Evolutionary conservation across 441 rosid genomes (phyloP).

Genomic region (Eutrema salsugineum): DNA sequence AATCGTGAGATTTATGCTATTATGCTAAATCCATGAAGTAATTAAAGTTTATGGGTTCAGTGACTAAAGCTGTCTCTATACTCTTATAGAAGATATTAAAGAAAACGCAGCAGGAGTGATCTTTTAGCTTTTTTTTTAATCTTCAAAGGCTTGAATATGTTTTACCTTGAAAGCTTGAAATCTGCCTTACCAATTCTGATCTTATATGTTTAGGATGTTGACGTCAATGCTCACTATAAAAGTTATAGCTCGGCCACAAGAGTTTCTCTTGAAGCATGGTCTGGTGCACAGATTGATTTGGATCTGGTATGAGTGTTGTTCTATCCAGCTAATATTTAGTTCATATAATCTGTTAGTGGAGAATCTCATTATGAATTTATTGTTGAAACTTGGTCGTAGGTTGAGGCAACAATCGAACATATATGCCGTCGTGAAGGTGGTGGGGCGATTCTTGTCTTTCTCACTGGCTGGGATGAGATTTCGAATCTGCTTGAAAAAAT

Average conservation of each 20-base stretch:
- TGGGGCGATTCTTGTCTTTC: constrained; percentile 95
- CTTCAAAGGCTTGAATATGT: neutral
- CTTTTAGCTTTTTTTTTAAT: constrained; percentile 9
- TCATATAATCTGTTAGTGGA: neutral
- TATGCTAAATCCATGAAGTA: no score
- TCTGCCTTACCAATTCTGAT: constrained; percentile 4
- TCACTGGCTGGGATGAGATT: constrained; percentile 97
- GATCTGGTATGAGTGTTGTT: constrained; percentile 55
- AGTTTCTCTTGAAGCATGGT: constrained; percentile 87
- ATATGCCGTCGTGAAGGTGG: constrained; percentile 75
- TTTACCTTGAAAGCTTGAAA: neutral
- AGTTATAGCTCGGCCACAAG: constrained; percentile 63
- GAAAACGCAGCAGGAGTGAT: neutral
- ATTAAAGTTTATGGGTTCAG: neutral
- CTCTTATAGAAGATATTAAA: neutral
- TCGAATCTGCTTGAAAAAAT: constrained; percentile 77
- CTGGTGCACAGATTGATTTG: constrained; percentile 79
- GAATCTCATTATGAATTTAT: neutral
- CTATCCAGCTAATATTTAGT: neutral
- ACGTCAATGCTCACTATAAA: constrained; percentile 67
- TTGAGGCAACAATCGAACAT: constrained; percentile 69
- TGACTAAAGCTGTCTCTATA: neutral
- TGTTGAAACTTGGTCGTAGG: constrained; percentile 44
- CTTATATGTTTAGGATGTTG: constrained; percentile 56
- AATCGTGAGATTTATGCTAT: no score